These are phyloP conservation scores for Yamadazyma akitaensis DNA, from an alignment of 805 yeast species.

Conservation along the genomic window DNA sequence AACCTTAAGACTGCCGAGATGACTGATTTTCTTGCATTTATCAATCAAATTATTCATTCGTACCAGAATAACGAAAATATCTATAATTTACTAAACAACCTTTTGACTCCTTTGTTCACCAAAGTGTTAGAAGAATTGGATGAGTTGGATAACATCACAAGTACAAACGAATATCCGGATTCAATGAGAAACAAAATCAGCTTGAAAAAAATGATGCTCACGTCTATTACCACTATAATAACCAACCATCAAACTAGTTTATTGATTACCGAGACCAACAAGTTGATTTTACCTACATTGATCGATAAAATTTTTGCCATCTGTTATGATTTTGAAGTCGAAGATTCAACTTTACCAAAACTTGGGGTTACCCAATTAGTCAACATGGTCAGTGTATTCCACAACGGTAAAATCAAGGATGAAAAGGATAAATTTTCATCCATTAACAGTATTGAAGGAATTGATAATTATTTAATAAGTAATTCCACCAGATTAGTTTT, in stretches of 20 bases:
- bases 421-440: conserved; percentile 50
- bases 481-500: conserved; percentile 65
- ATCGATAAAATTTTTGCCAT: conserved; percentile 63
- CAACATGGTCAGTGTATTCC: conserved; percentile 60
- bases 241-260: conserved; percentile 79
- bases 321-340: conserved; percentile 46
- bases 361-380: conserved; percentile 66
- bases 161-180: conserved; percentile 39
- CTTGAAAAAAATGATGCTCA: conserved; percentile 67
- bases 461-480: conserved; percentile 66
- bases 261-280: conserved; percentile 67
- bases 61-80: conserved; percentile 65
- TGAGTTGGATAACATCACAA: conserved; percentile 29
- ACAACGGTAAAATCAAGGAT: conserved; percentile 66
- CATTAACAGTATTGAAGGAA: conserved; percentile 59
- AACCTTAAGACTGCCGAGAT: conserved; percentile 63
- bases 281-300: conserved; percentile 54
- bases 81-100: conserved; percentile 68
- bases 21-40: conserved; percentile 76
- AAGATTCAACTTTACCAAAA: conserved; percentile 49
- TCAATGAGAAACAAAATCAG: conserved; percentile 59
- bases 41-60: conserved; percentile 83
- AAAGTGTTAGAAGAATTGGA: conserved; percentile 37
- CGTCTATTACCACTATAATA: conserved; percentile 64
- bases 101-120: conserved; percentile 69